Evolutionary conservation across 768 basidiomycete species (phyloP).

Genomic region (Mycena epipterygia): DNA sequence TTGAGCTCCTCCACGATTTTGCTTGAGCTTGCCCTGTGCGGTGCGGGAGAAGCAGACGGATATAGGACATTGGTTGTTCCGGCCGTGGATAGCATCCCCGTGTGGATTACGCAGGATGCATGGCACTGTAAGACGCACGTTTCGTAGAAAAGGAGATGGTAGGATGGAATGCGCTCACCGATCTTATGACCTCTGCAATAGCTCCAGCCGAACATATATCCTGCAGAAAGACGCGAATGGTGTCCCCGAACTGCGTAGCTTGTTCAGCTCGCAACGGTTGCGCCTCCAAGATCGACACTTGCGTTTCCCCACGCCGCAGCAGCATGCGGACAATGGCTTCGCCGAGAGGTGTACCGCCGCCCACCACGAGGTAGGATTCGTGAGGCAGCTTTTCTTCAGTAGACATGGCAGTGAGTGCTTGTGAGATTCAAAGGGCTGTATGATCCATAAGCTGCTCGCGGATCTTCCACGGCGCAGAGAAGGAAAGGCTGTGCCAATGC

Average conservation of each 20-base stretch:
- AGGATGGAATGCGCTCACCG: constrained; percentile 46
- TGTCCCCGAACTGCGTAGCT: constrained; percentile 49
- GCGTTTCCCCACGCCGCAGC: constrained; percentile 52
- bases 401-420: too few relatives aligned
- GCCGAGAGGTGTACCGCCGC: constrained; percentile 56
- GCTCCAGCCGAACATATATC: constrained; percentile 56
- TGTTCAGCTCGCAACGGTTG: constrained; percentile 42
- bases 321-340: constrained; percentile 61
- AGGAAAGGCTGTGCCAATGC: too few relatives aligned
- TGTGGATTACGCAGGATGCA: constrained; percentile 64
- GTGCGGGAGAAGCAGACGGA: constrained; percentile 42
- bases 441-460: too few relatives aligned
- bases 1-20: neutral
- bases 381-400: too few relatives aligned
- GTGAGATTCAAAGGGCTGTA: too few relatives aligned
- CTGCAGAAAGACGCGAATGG: constrained; percentile 56
- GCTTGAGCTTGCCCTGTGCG: neutral
- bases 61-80: constrained; percentile 39
- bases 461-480: too few relatives aligned
- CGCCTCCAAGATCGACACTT: constrained; percentile 63
- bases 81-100: constrained; percentile 57
- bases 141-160: neutral
- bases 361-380: constrained; percentile 63
- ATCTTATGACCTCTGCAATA: constrained; percentile 52
- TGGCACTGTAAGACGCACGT: constrained; percentile 38